Conservation (phyloP, 345 rosid genomes). For the Lepidium africanum region DNA sequence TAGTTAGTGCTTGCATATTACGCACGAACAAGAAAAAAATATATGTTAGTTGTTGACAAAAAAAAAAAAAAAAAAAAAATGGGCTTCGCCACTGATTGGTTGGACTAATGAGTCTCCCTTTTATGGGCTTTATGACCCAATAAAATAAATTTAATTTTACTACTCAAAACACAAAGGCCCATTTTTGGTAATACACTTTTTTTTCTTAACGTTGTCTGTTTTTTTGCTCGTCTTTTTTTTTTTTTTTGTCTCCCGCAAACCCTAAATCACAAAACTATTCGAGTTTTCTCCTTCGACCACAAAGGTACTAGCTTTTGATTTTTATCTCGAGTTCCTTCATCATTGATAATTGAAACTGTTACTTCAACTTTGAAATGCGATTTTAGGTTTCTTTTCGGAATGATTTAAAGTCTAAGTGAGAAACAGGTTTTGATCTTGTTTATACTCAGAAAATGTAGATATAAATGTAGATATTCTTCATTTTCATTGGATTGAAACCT, state of each 20-base stretch:
- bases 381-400: neutral
- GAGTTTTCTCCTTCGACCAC: constrained; percentile 5
- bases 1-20: too few species aligned
- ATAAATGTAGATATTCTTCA: neutral
- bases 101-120: neutral
- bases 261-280: constrained; percentile 13
- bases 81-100: too few species aligned
- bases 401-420: neutral
- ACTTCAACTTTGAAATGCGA: neutral
- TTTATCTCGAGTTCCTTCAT: neutral
- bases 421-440: neutral
- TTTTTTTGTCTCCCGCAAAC: neutral
- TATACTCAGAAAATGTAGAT: neutral
- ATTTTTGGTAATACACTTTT: neutral
- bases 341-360: neutral
- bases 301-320: constrained; percentile 7
- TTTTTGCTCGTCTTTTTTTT: neutral
- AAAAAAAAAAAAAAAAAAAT: too few species aligned
- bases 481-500: neutral
- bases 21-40: too few species aligned
- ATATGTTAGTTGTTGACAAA: too few species aligned
- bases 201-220: neutral
- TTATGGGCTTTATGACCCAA: neutral
- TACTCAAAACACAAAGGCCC: neutral
- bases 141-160: neutral